A percentile compares a stretch with the other conserved stretches of the same genome.
Evolutionary conservation across 306 rosid species (phyloP).

Genomic region (Begonia peltatifolia): DNA sequence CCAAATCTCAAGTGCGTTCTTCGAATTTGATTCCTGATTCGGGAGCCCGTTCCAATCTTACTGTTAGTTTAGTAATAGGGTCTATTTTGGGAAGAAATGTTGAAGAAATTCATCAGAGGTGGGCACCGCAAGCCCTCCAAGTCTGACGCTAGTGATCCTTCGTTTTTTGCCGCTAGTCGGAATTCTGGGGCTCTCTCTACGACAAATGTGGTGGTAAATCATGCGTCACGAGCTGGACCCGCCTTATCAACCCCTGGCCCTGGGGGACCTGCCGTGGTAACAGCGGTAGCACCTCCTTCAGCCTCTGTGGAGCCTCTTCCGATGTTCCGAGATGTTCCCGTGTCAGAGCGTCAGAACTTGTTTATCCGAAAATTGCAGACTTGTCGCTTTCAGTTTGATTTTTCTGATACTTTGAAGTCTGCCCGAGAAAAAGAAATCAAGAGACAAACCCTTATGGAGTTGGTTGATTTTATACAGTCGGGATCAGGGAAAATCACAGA

Average conservation of each 20-base stretch:
- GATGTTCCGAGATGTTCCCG: constrained; percentile 28
- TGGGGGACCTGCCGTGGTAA: constrained; percentile 7
- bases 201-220: constrained; percentile 34
- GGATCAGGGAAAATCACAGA: constrained; percentile 29
- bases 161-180: constrained; percentile 7
- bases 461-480: constrained; percentile 34
- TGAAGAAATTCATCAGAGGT: constrained; percentile 49
- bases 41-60: constrained; percentile 7
- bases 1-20: constrained; percentile 13
- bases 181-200: constrained; percentile 9
- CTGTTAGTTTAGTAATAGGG: constrained; percentile 48
- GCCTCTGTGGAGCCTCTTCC: constrained; percentile 37
- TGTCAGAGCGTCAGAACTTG: constrained; percentile 23
- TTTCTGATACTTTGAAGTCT: constrained; percentile 20
- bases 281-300: constrained; percentile 4
- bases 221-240: constrained; percentile 34
- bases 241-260: constrained; percentile 5
- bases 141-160: constrained; percentile 19
- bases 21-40: constrained; percentile 15
- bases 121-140: constrained; percentile 36
- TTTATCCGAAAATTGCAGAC: constrained; percentile 39
- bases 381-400: constrained; percentile 39
- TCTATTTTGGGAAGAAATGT: constrained; percentile 26
- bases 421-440: constrained; percentile 42
- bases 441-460: constrained; percentile 52